phyloP scores from a whole-genome alignment of 345 rosid species.

The Aquilaria yunnanensis region DNA sequence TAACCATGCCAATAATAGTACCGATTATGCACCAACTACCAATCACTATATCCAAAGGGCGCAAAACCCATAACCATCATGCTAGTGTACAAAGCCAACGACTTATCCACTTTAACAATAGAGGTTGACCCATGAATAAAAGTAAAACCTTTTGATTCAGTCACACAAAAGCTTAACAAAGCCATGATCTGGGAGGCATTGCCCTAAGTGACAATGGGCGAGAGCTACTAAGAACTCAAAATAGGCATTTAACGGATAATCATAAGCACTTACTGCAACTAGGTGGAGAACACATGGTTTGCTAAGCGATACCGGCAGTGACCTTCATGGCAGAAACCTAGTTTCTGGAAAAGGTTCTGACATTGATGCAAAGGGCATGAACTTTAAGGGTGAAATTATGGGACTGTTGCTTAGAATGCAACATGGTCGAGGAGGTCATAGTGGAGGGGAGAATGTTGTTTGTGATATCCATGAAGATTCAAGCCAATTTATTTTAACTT shows the following conservation, averaged over 20 bases:
- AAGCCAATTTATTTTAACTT: too few relatives aligned
- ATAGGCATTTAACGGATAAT: slow-evolving; percentile 65
- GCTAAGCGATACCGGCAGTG: slow-evolving; percentile 48
- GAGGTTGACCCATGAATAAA: slow-evolving; percentile 68
- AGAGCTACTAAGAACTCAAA: slow-evolving; percentile 49
- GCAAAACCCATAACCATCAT: slow-evolving; percentile 64
- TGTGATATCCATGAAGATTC: slow-evolving; percentile 72
- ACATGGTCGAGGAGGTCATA: slow-evolving; percentile 93
- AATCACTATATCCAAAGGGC: slow-evolving; percentile 69
- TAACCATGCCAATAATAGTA: slow-evolving; percentile 65
- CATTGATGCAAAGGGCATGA: slow-evolving; percentile 63
- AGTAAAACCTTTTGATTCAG: slow-evolving; percentile 55
- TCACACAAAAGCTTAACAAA: slow-evolving; percentile 50
- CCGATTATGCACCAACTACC: slow-evolving; percentile 56
- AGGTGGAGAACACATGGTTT: slow-evolving; percentile 92
- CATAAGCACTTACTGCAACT: slow-evolving; percentile 72
- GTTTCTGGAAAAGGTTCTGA: slow-evolving; percentile 59
- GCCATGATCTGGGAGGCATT: slow-evolving; percentile 86
- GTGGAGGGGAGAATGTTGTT: slow-evolving; percentile 81
- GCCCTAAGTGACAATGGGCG: slow-evolving; percentile 72
- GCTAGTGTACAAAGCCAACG: slow-evolving; percentile 53
- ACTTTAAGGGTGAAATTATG: slow-evolving; percentile 72
- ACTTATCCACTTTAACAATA: slow-evolving; percentile 79
- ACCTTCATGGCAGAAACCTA: slow-evolving; percentile 76
- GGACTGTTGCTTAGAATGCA: slow-evolving; percentile 57